phyloP scores from a whole-genome alignment of 2,329 filamentous ascomycete genomes.

The Mollisia scopiformis region DNA sequence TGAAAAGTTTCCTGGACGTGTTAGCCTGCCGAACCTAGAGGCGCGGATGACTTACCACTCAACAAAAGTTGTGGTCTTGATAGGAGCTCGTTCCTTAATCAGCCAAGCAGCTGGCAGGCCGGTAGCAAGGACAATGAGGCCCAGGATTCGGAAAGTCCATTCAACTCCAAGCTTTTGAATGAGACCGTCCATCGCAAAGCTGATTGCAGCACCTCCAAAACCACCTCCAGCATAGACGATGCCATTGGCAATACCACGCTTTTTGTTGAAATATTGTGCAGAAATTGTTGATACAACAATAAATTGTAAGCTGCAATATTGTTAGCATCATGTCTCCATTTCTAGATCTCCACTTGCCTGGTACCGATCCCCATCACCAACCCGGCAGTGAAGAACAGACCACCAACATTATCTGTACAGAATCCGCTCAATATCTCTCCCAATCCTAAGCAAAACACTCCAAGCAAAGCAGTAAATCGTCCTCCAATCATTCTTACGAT shows the following conservation, averaged over 20 bases:
- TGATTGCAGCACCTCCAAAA: conserved; percentile 56
- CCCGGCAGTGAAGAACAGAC: conserved; percentile 52
- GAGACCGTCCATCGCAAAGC: conserved; percentile 51
- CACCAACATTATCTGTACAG: conserved; percentile 46
- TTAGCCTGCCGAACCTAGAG: neutral
- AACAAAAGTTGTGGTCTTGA: conserved; percentile 44
- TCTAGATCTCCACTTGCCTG: conserved; percentile 13
- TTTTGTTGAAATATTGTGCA: conserved; percentile 57
- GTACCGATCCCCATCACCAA: conserved; percentile 49
- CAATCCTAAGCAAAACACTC: conserved; percentile 52
- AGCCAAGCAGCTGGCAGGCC: conserved; percentile 59
- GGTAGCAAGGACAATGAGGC: conserved; percentile 53
- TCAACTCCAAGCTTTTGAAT: conserved; percentile 48
- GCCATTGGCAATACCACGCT: conserved; percentile 58
- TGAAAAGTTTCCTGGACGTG: conserved; percentile 51
- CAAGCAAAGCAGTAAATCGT: conserved; percentile 48
- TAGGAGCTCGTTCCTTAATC: conserved; percentile 50
- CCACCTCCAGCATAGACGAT: conserved; percentile 57
- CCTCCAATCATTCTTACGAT: conserved; percentile 54
- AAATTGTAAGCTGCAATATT: conserved; percentile 22
- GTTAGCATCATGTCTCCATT: neutral
- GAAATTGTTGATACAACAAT: conserved; percentile 47
- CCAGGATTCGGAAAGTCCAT: conserved; percentile 57
- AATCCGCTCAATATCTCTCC: conserved; percentile 53
- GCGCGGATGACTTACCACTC: conserved; percentile 46